Evolutionary conservation across 768 basidiomycete genomes (phyloP), one percentile per base, ranked within the genome.

Genomic region (Glaciozyma martinii): DNA sequence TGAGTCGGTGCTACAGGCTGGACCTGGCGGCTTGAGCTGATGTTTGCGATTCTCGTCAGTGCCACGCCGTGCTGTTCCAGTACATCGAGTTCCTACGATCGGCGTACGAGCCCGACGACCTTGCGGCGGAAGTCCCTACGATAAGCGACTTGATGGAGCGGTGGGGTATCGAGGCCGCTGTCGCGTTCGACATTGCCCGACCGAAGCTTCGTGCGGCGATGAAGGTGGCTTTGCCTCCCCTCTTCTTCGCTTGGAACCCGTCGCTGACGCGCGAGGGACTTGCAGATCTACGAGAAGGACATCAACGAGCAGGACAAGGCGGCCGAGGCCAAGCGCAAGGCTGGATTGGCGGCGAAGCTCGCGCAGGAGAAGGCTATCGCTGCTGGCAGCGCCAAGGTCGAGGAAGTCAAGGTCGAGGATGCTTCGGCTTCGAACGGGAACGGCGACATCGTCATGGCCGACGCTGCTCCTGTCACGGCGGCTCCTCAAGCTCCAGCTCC

Each of bases 121-220:
- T 92, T 72, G 81, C 81, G 50, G 84, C 82, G 71, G 79, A 90
- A 29, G 77, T 93, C 9, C 93, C 94, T 7, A 78, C 88, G 23
- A 78, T 95, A 15, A 77, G 78, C 3, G 86, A 89, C 33, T 81
- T 98, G 13, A 85, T 85, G 59, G 80, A 82, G 59, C 80, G 81
- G 46, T 98, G 87, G 76, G 88, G 87, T 10, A 84, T 99, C 53
- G 84, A 85, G 64, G 84, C 88, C 44, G 83, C 88, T 18, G 86
- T 95, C 62, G 90, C 91, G 60, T 95, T 98, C 89, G 90, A 93
- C 74, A 86, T 98, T 63, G 82, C 90, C 46, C 84, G 95, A 21
- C 92, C 94, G 3, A 59, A 59, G 40, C 57, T 73, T 3, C 55
- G 70, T 1, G 44, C 52, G 5, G 63, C 63, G 18, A 67, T 75